Evolutionary conservation across 2,329 filamentous ascomycete genomes (phyloP), one percentile per base, ranked within the genome.

Genomic region (Fusarium sp.): DNA sequence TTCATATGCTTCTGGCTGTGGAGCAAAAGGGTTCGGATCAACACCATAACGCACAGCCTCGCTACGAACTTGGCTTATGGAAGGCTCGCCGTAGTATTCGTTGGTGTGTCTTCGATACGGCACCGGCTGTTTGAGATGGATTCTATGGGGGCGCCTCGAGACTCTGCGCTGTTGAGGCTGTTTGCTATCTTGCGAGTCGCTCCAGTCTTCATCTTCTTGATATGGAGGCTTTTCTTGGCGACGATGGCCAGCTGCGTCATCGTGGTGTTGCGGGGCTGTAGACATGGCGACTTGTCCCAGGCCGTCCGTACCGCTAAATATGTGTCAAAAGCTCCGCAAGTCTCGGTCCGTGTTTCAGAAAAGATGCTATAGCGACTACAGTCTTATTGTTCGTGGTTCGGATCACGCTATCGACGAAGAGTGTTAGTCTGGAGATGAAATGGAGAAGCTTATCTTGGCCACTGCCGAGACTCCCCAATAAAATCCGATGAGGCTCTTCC

Each of bases 401-500:
- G 17, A 35, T 5, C 6, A 35, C 33, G 17, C 35, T 37, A 37
- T 37, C 17, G n/a, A 37, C 17, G 17, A 9, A 37, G 35, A 37
- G 17, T 37, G 35, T 37, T 9, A 37, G 35, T 37, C 35, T n/a
- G 7, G 13, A 20, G n/a, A 62, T 17, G 17, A 26, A 22, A 30
- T 32, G 26, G 10, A 14, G 17, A 32, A 30, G 40, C 22, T n/a
- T 53, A 32, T 48, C 28, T 52, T 35, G 35, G 20, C n/a, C 28
- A 24, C 3, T 17, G 39, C 11, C 20, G 0, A 13, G 7, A 47
- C 19, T 20, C 44, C 44, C 20, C 30, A 44, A 30, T 43, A 32
- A 19, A 48, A 24, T n/a, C 30, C 20, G 24, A 15, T 62, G 59
- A 62, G 59, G 59, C 59, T 62, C 59, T 62, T 49, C 32, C 26